Evolutionary conservation across 148 eudicot genomes (phyloP), one percentile per base, ranked within the genome.

Genomic region (Hydrangea macrophylla): DNA sequence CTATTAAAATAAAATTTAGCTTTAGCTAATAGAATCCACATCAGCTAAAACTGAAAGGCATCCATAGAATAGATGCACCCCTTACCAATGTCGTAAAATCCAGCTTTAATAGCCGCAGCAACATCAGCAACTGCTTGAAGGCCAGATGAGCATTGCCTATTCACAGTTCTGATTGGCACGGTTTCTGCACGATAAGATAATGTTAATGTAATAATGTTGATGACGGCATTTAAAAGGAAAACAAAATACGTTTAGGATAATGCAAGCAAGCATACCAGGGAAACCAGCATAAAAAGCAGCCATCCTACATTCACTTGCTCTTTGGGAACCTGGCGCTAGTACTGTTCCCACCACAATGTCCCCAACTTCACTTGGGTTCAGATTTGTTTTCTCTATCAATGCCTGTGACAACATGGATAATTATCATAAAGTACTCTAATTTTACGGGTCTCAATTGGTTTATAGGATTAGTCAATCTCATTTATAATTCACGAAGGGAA

Each of bases 121-220:
- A 94, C 99, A 85, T 94, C 99, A 63, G 99, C 99, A 73, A 94
- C 96, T 64, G 97, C 99, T 77, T 94, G 99, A 71, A 94, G 97
- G 22, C 99, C 99, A 15, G 99, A 94, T 60, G 99, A 90, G 72
- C 99, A 94, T 74, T 94, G 99, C 79, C 97, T 88, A 67, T 94
- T 94, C 65, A 94, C 99, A 24, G 97, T 94, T 71, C 97, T 87
- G 50, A 94, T 73, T 10, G 99, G 88, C 62, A 94, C 99, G 62
- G 87, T 94, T 60, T 94, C 99, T 94, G 81, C 57, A 54, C 18
- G 35, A 44, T 10, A 40, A 60, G 22, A 28, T 13, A 67, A 26
- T 9, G 63, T n/a, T n/a, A 7, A 48, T 20, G 26, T 62, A 58
- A 64, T 45, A 54, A 27, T 28, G 67, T 30, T 6, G n/a, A n/a